Base-by-base conservation (phyloP, 768 basidiomycete genomes). In the Boletus rufocinnamomeus region DNA sequence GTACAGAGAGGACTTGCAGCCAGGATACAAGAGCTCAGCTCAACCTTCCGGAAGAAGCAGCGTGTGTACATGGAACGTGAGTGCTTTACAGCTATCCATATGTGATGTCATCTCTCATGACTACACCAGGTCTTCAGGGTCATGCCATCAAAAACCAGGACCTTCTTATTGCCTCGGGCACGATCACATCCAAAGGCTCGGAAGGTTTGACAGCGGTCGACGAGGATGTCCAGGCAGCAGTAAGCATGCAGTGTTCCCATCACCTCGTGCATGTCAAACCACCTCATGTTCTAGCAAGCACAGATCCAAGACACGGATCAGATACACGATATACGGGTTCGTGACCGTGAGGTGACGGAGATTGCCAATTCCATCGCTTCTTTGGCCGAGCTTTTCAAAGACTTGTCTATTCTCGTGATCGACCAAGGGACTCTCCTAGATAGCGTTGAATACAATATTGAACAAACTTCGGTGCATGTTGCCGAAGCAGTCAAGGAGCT, bases 131-230 rank as follows among this genome's bases (percentile, higher is more conserved):
- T 72, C 80, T 98, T 44, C 93, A 96, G 79, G 97, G 97, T 60
- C 95, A 98, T 79, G 93, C 95, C 71, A 94, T 93, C 73, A 97
- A 96, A 76, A 96, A 95, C 70, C 93, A 95, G 76, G 95, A 97
- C 78, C 79, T 97, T 41, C 82, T 98, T 60, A 82, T 94, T 65
- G 94, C 95, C 7, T 93, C 93, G 46, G 95, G 92, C 43, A 86
- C 87, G 28, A 84, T 95, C 58, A 84, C 90, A 19, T 81, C 91
- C 65, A 88, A 84, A 70, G 93, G 91, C 27, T 82, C 86, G 52
- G 95, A 95, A 68, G 85, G 87, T 37, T 78, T 94, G 73, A 86
- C 84, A 55, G 93, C 92, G 23, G 82, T 93, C 23, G 90, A 96
- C 73, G 96, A 97, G 64, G 95, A 98, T 72, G 80, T 97, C 23